phyloP scores from a whole-genome alignment of 108 stramenopile genomes.

The Skeletonema marinoi region DNA sequence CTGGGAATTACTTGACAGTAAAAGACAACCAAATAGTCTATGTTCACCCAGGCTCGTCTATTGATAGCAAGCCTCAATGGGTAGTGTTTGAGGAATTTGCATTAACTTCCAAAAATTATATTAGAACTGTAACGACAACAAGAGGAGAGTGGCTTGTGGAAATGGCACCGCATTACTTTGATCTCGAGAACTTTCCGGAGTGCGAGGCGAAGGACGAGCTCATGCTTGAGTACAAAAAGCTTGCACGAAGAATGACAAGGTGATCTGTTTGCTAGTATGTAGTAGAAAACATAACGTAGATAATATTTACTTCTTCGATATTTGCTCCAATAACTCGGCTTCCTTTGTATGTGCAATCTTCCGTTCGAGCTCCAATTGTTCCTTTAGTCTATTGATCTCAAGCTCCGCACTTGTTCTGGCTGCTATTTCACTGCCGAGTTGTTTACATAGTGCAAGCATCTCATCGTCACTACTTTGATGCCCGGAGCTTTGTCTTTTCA shows the following conservation, averaged over 20 bases:
- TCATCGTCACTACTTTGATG: slow-evolving; percentile 54
- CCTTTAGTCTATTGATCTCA: slow-evolving; percentile 63
- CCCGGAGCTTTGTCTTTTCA: slow-evolving; percentile 6
- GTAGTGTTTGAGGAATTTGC: slow-evolving; percentile 98
- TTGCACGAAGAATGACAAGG: slow-evolving; percentile 45
- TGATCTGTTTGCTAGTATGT: background rate
- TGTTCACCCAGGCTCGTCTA: slow-evolving; percentile 93
- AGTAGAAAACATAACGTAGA: background rate
- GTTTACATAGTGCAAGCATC: slow-evolving; percentile 59
- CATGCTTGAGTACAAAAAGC: slow-evolving; percentile 73
- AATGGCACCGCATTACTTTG: slow-evolving; percentile 98
- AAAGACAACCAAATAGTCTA: slow-evolving; percentile 98
- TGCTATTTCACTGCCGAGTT: slow-evolving; percentile 71
- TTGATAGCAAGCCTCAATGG: slow-evolving; percentile 95
- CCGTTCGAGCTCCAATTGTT: slow-evolving; percentile 33
- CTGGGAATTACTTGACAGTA: slow-evolving; percentile 95
- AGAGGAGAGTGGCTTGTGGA: slow-evolving; percentile 96
- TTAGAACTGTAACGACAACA: slow-evolving; percentile 95
- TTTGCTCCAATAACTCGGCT: slow-evolving; percentile 14
- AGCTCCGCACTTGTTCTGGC: slow-evolving; percentile 53
- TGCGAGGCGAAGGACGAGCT: slow-evolving; percentile 91
- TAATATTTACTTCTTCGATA: slow-evolving; percentile 1
- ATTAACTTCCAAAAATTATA: slow-evolving; percentile 96
- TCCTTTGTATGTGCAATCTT: slow-evolving; percentile 51
- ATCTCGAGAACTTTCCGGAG: slow-evolving; percentile 96